A percentile compares a stretch with the other conserved stretches of the same genome.
phyloP scores from a whole-genome alignment of 1,284 basidiomycete genomes.

The Albatrellus sp. region DNA sequence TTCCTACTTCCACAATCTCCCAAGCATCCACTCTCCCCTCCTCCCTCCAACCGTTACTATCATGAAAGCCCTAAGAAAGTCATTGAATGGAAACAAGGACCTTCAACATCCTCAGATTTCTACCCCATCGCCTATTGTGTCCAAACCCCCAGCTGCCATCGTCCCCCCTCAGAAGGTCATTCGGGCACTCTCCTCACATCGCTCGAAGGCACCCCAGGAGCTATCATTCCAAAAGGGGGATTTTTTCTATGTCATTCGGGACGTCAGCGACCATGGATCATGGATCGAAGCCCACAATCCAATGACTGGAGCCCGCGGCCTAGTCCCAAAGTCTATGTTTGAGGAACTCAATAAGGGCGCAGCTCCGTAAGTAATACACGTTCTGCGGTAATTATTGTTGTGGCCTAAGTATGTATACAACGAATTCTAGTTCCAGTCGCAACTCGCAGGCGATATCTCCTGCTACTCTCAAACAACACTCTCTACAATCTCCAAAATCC shows the following conservation, averaged over 20 bases:
- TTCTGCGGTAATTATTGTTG: neutral
- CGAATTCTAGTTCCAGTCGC: conserved; percentile 2
- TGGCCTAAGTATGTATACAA: neutral
- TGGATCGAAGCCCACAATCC: conserved; percentile 92
- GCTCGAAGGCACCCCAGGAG: conserved; percentile 71
- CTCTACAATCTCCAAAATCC: conserved; percentile 24
- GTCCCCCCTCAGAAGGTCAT: conserved; percentile 93
- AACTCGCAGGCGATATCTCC: conserved; percentile 17
- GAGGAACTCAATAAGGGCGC: conserved; percentile 78
- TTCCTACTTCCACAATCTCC: conserved; percentile 8
- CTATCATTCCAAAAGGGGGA: conserved; percentile 91
- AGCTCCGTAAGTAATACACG: conserved; percentile 35
- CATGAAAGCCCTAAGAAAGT: conserved; percentile 85
- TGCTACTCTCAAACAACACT: conserved; percentile 16
- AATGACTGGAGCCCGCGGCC: conserved; percentile 79
- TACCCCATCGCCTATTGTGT: conserved; percentile 47
- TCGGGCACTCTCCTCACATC: conserved; percentile 65
- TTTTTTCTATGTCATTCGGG: conserved; percentile 91
- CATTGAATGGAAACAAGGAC: conserved; percentile 59
- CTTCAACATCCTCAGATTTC: conserved; percentile 58
- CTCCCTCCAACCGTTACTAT: conserved; percentile 11
- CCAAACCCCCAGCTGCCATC: conserved; percentile 57
- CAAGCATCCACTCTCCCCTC: conserved; percentile 10
- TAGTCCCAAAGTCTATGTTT: conserved; percentile 79
- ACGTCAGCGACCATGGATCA: conserved; percentile 40